These are phyloP conservation scores for Melaleuca alternifolia DNA, from an alignment of 345 rosid genomes.

Conservation along the genomic window DNA sequence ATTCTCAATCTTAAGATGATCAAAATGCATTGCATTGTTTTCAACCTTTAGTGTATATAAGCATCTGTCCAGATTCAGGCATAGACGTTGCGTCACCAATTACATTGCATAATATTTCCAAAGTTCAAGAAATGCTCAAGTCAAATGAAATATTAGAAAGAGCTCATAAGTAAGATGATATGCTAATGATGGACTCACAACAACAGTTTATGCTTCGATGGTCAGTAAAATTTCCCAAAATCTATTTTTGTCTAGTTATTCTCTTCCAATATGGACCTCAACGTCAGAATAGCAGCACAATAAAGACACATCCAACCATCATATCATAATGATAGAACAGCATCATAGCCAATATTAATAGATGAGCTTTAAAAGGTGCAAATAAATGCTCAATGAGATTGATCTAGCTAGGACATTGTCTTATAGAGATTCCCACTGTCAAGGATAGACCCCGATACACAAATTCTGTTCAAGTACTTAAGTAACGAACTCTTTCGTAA, in stretches of 20 bases:
- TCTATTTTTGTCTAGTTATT: not conserved
- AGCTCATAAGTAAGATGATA: not conserved
- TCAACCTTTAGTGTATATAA: not conserved
- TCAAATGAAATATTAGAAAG: not conserved
- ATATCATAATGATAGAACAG: not conserved
- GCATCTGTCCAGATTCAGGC: not conserved
- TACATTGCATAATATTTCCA: not conserved
- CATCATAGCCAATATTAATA: not conserved
- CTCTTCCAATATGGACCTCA: not conserved
- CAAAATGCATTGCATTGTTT: not conserved
- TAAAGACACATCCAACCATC: not conserved
- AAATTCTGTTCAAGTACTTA: not conserved
- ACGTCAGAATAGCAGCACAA: not conserved
- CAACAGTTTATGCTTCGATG: not conserved
- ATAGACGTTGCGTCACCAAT: not conserved
- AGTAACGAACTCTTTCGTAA: not conserved
- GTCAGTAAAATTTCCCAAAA: not conserved
- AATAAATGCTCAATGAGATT: not conserved
- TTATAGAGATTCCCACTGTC: not conserved
- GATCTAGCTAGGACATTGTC: not conserved
- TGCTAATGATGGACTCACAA: not conserved
- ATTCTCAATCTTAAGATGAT: not conserved
- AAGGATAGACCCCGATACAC: not conserved
- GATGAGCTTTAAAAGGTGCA: not conserved
- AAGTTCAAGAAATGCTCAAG: not conserved